Evolutionary conservation across 2,329 filamentous ascomycete genomes (phyloP), one percentile per base, ranked within the genome.

Genomic region (Ceratocystis cacaofunesta): DNA sequence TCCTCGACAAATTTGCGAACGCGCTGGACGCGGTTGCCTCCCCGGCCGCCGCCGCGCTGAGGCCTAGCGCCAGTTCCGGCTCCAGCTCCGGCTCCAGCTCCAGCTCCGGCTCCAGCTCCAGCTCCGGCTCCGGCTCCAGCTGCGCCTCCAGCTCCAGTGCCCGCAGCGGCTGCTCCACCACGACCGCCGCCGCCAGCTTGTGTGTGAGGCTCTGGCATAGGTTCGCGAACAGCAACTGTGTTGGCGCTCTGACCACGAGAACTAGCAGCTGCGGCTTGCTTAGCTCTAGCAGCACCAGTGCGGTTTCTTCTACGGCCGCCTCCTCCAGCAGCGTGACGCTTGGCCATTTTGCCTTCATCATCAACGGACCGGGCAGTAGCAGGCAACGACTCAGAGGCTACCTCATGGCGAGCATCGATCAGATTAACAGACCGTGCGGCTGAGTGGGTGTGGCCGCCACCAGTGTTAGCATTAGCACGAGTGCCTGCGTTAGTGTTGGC

Each of bases 1-100:
- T 65, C 66, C 5, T 65, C 66, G 15, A 67, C 58, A 36, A 62
- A 67, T 25, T 50, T 48, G 36, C 63, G 62, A 12, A 67, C 66
- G 25, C 46, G 48, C 57, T 63, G 62, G 32, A 67, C 63, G 55
- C 66, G 66, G 61, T 66, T 66, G 19, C 15, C 10, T 41, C 36
- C 36, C 4, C 6, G n/a, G 19, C 25, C 32, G 28, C 48, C 30
- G 28, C 48, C 30, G 61, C 36, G 52, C 22, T 30, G 50, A 8
- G 50, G 12, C 8, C 32, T 52, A 50, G 36, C 10, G 36, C 36
- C 8, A 41, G 36, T 10, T 41, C 36, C 36, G 10, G 32, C 10
- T 36, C 32, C 32, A 12, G 30, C 30, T 30, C 32, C 32, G 0
- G 32, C 32, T 10, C 32, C 32, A 2, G 32, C 8, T 36, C 32